Percentiles rank a stretch among this genome's conserved stretches.
phyloP scores from a whole-genome alignment of 2,329 filamentous ascomycete species.

The Sphaerostilbella broomeana region DNA sequence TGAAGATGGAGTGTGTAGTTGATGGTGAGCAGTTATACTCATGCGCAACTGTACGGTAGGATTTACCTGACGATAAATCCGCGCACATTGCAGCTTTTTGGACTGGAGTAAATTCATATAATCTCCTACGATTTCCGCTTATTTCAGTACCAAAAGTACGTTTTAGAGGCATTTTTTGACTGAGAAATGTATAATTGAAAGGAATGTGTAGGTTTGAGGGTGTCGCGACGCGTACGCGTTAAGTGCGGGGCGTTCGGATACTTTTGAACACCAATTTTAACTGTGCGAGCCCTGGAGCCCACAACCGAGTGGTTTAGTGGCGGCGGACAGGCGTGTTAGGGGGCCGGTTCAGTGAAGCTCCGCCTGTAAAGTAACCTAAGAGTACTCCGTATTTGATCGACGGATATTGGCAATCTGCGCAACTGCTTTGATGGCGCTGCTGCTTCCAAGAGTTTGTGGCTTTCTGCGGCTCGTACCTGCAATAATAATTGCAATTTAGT shows the following conservation, averaged over 20 bases:
- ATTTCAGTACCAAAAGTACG: background rate
- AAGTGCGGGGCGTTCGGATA: background rate
- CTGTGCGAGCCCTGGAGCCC: no score
- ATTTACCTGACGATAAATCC: background rate
- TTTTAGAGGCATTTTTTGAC: background rate
- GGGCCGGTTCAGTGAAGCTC: no score
- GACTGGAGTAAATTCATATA: background rate
- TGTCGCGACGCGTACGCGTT: background rate
- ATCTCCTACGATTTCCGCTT: background rate
- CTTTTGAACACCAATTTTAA: background rate
- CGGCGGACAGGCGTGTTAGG: no score
- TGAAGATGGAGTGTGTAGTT: background rate
- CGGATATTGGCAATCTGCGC: no score
- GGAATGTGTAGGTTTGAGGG: background rate
- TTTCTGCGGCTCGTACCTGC: no score
- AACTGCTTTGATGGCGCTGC: no score
- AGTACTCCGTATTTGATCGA: no score
- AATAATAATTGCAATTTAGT: no score
- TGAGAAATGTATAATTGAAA: background rate
- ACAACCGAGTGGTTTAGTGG: no score
- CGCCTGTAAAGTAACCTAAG: no score
- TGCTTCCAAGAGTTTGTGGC: no score
- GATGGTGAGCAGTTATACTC: background rate
- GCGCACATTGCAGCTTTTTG: background rate
- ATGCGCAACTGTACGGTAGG: background rate